phyloP scores from a whole-genome alignment of 1,284 basidiomycete genomes.

The Marasmius oreades region DNA sequence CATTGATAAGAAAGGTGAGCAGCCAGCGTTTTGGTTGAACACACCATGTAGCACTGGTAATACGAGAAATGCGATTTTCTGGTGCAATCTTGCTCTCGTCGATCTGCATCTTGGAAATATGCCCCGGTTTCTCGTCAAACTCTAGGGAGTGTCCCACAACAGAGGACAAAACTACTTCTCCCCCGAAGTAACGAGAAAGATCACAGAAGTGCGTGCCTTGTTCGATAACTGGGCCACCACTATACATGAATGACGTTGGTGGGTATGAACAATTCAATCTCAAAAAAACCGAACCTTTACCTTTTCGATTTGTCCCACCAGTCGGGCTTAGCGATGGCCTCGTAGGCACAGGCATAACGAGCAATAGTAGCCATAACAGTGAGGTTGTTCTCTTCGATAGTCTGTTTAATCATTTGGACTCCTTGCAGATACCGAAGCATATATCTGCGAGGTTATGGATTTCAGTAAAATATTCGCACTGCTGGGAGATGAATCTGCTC shows the following conservation, averaged over 20 bases:
- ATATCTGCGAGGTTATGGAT: conserved; percentile 43
- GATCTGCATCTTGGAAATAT: conserved; percentile 76
- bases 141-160: conserved; percentile 88
- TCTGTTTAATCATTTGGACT: conserved; percentile 97
- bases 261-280: background rate
- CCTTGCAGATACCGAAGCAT: conserved; percentile 94
- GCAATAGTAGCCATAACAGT: conserved; percentile 98
- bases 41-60: conserved; percentile 76
- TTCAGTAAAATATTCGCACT: background rate
- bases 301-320: conserved; percentile 98
- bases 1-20: background rate
- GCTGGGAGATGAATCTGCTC: conserved; percentile 13
- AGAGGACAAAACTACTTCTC: conserved; percentile 86
- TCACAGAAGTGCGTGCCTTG: conserved; percentile 94
- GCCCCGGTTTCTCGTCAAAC: conserved; percentile 88
- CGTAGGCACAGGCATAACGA: conserved; percentile 93
- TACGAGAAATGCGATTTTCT: conserved; percentile 79
- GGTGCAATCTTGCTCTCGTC: conserved; percentile 78
- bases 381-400: conserved; percentile 92
- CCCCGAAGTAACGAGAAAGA: conserved; percentile 95
- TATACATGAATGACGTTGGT: conserved; percentile 26
- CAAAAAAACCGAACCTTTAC: too few relatives aligned
- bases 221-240: conserved; percentile 90
- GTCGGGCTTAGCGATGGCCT: conserved; percentile 85
- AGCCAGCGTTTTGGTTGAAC: conserved; percentile 14